Percentiles rank a stretch among this genome's conserved stretches.
These are phyloP conservation scores for Claviceps humidiphila DNA, from an alignment of 2,329 filamentous ascomycete species.

Conservation along the genomic window DNA sequence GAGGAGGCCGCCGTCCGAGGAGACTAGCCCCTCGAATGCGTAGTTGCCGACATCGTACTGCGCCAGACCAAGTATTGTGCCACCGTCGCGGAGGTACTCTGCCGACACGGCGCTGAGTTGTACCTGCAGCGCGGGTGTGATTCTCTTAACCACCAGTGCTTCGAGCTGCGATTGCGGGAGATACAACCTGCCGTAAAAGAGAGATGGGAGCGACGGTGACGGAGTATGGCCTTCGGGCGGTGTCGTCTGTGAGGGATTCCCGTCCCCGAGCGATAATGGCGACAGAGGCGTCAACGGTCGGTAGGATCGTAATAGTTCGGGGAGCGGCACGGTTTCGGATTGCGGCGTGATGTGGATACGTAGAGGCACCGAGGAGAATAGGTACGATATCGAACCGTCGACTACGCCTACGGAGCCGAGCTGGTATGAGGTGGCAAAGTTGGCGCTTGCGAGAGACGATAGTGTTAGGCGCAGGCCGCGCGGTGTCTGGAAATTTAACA, in stretches of 20 bases:
- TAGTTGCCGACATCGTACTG: constrained; percentile 82
- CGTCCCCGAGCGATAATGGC: neutral
- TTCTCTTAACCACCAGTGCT: constrained; percentile 66
- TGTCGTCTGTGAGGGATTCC: neutral
- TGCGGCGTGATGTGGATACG: constrained; percentile 48
- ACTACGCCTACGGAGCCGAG: constrained; percentile 82
- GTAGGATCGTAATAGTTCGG: constrained; percentile 69
- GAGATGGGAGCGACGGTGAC: constrained; percentile 30
- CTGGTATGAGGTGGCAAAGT: constrained; percentile 90
- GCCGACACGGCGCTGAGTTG: constrained; percentile 70
- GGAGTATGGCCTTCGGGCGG: constrained; percentile 9
- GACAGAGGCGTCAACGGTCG: constrained; percentile 57
- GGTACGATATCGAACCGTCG: constrained; percentile 92
- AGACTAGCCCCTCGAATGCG: constrained; percentile 79
- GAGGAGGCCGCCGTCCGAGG: constrained; percentile 80
- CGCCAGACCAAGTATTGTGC: constrained; percentile 57
- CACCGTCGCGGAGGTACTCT: constrained; percentile 57
- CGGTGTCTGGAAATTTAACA: constrained; percentile 81
- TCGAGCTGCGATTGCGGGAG: constrained; percentile 77
- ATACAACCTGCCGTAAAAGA: constrained; percentile 69
- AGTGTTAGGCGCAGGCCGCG: constrained; percentile 73
- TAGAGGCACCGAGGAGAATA: constrained; percentile 80
- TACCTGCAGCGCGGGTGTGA: constrained; percentile 66
- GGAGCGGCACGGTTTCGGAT: constrained; percentile 64
- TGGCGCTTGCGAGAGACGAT: constrained; percentile 80